Evolutionary conservation across 768 basidiomycete genomes (phyloP).

Genomic region (Lactifluus hygrophoroides): DNA sequence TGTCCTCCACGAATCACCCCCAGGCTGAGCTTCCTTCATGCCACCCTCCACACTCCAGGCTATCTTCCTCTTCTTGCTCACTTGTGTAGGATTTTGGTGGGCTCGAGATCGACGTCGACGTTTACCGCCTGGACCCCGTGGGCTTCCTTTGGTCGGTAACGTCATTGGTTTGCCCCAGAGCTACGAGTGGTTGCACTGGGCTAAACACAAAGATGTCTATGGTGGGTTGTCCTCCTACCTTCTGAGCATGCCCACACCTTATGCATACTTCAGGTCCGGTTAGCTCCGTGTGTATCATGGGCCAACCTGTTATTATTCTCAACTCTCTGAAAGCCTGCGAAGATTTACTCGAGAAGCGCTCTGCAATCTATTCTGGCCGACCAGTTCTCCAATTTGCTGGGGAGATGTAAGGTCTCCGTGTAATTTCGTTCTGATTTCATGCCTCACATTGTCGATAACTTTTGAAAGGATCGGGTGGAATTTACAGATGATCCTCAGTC

Average conservation of each 20-base stretch:
- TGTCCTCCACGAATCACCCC: background rate
- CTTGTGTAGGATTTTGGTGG: background rate
- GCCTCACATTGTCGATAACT: background rate
- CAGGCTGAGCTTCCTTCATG: background rate
- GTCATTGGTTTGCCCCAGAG: background rate
- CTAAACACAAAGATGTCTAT: conserved; percentile 4
- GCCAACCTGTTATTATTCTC: conserved; percentile 6
- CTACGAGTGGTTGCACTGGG: conserved; percentile 10
- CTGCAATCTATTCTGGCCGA: conserved; percentile 5
- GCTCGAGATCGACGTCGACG: background rate
- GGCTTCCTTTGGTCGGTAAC: conserved; percentile 11
- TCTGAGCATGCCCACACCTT: background rate
- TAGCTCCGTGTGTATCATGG: conserved; percentile 7
- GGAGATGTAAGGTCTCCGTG: background rate
- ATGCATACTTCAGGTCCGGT: conserved; percentile 1
- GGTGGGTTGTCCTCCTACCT: background rate
- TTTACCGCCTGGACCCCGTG: conserved; percentile 12
- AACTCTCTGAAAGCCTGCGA: conserved; percentile 11
- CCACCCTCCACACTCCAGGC: background rate
- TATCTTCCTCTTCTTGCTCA: background rate
- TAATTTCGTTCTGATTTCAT: background rate
- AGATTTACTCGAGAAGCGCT: conserved; percentile 13
- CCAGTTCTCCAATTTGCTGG: conserved; percentile 9
- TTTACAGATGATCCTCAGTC: conserved; percentile 7
- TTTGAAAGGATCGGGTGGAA: conserved; percentile 10